Conservation (phyloP, 331 rosid genomes). For the Stylosanthes scabra region DNA sequence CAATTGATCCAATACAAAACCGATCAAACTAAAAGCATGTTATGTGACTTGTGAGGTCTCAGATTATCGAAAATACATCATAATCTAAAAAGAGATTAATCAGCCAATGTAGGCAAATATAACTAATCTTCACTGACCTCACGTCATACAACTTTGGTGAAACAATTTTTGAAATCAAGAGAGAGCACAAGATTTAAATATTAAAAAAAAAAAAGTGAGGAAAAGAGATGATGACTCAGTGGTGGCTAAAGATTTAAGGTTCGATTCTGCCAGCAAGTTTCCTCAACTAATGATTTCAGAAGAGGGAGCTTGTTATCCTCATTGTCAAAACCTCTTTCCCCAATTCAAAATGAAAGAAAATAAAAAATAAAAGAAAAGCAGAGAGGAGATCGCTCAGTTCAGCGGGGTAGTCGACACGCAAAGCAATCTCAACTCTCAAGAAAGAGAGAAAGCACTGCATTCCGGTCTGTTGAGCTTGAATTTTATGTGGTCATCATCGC, state of each 20-base stretch:
- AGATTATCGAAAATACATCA: slow-evolving; percentile 33
- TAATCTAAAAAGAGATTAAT: slow-evolving; percentile 33
- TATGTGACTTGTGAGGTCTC: slow-evolving; percentile 37
- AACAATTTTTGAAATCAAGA: no score
- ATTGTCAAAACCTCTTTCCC: slow-evolving; percentile 48
- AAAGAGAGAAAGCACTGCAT: slow-evolving; percentile 65
- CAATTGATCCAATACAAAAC: no score
- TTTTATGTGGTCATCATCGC: slow-evolving; percentile 63
- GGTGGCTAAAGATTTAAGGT: slow-evolving; percentile 66
- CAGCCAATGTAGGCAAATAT: slow-evolving; percentile 56
- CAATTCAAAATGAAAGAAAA: not conserved
- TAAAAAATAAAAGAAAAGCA: accelerated
- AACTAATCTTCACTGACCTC: slow-evolving; percentile 51
- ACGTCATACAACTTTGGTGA: not conserved
- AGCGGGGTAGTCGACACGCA: slow-evolving; percentile 95
- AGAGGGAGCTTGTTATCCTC: slow-evolving; percentile 93
- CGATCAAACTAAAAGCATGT: no score
- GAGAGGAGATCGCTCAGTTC: slow-evolving; percentile 72
- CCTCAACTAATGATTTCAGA: slow-evolving; percentile 68
- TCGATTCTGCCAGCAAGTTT: slow-evolving; percentile 85
- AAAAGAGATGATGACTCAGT: slow-evolving; percentile 56
- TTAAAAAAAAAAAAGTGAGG: not conserved
- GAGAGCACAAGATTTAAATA: not conserved
- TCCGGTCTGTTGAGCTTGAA: slow-evolving; percentile 99
- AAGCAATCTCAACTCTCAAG: slow-evolving; percentile 33